Percentiles rank a stretch among this genome's conserved stretches.
Conservation (phyloP, 1,284 basidiomycete species). For the Ustilago shanxiensis region DNA sequence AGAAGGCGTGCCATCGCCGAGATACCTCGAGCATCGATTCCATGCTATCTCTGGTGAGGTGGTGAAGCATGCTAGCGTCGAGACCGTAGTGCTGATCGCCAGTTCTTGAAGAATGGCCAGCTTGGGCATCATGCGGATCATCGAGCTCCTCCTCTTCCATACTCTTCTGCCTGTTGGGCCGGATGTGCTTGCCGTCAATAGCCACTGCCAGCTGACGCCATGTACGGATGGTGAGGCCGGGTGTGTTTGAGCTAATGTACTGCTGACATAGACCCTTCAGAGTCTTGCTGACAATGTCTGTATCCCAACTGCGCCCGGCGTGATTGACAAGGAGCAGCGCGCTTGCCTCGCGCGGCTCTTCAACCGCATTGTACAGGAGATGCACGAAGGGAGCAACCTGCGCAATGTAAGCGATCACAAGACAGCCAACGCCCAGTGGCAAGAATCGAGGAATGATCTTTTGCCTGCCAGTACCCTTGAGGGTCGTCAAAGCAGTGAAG, state of each 20-base stretch:
- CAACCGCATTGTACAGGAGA: not conserved
- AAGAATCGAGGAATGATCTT: conserved; percentile 4
- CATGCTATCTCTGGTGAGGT: not conserved
- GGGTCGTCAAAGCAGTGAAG: not conserved
- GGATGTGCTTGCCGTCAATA: not conserved
- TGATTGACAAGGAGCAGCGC: not conserved
- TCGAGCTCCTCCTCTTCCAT: not conserved
- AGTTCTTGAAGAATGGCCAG: not conserved
- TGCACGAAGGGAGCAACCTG: not conserved
- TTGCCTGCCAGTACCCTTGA: not conserved
- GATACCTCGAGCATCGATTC: not conserved
- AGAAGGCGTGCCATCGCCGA: conserved; percentile 1
- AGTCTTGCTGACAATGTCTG: not conserved
- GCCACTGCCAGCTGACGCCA: not conserved
- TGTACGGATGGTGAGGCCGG: not conserved
- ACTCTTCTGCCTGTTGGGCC: not conserved
- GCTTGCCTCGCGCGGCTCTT: not conserved
- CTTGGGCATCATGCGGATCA: conserved; percentile 8
- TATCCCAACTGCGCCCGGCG: not conserved
- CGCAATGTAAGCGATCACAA: not conserved
- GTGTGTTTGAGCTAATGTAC: not conserved
- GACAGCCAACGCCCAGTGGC: not conserved
- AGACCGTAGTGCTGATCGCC: conserved; percentile 6
- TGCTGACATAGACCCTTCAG: not conserved
- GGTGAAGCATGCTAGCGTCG: conserved; percentile 3